Base-by-base conservation (phyloP, 1,284 basidiomycete genomes). In the Ceratobasidium sp. region DNA sequence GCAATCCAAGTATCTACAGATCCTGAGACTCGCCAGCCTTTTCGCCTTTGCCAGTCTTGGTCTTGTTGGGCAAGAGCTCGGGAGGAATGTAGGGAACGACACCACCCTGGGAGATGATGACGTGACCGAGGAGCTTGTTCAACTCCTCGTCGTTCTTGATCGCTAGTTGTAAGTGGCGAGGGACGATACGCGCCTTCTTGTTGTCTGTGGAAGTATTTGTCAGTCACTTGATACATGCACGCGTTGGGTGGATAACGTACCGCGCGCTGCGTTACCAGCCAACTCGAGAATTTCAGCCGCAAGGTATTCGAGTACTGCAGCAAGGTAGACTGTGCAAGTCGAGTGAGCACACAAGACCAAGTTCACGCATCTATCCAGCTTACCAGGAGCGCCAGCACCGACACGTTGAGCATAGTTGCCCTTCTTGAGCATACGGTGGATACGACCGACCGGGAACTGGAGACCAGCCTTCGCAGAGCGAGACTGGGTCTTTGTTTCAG, bases 41-140 rank as follows among this genome's bases (percentile, higher is more conserved):
- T 86, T 83, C 86, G 86, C 80, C 85, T 85, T 90, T 90, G 85
- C 84, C 88, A 67, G 89, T 88, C 88, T 92, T 93, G 85, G 74
- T 76, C 74, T 76, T 76, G 74, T 67, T 76, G 74, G 74, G 74
- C 52, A 76, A 38, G 23, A 76, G 64, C 74, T 76, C 90, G 82
- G 89, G 86, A 82, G 89, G 87, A 77, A 92, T 92, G 83, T 86
- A 86, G 70, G 95, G 95, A 59, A 96, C 91, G 78, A 96, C 95
- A 91, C 95, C 95, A 87, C 95, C 95, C 84, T 96, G 94, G 46
- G 93, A 94, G 87, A 96, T 96, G 83, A 94, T 92, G 80, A 96
- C 95, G 81, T 91, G 89, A 65, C 95, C 94, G 65, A 96, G 89
- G 62, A 95, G 90, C 83, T 91, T 93, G 85, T 91, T 91, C 82